Percentiles rank a stretch among this genome's conserved stretches.
Evolutionary conservation across 2,329 filamentous ascomycete genomes (phyloP).

Genomic region (Aspergillus spinulosporus): DNA sequence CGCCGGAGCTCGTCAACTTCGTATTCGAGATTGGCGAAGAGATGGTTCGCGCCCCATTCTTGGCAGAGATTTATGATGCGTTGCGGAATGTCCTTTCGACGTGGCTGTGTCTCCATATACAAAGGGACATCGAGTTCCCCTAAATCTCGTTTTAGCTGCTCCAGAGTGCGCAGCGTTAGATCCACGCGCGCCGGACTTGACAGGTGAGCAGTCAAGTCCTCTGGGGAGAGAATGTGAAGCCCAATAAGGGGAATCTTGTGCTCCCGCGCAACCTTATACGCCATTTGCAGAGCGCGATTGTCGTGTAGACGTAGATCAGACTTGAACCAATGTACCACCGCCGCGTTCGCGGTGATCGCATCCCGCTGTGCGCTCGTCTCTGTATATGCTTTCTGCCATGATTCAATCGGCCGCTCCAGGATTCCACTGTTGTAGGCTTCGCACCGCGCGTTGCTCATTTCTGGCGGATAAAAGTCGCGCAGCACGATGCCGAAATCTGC

Average conservation of each 20-base stretch:
- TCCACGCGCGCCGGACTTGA: conserved; percentile 73
- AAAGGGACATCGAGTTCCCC: conserved; percentile 73
- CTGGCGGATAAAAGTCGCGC: conserved; percentile 76
- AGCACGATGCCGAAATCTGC: conserved; percentile 64
- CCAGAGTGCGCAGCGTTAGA: conserved; percentile 73
- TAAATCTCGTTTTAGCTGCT: conserved; percentile 65
- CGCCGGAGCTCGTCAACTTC: conserved; percentile 86
- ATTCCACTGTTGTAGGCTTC: conserved; percentile 69
- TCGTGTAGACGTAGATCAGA: conserved; percentile 72
- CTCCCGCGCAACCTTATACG: conserved; percentile 65
- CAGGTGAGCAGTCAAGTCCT: conserved; percentile 81
- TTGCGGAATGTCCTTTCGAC: conserved; percentile 61
- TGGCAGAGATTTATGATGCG: conserved; percentile 66
- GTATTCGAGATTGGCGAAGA: conserved; percentile 85
- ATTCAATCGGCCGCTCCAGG: conserved; percentile 71
- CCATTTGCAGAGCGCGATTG: conserved; percentile 69
- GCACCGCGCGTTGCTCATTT: conserved; percentile 81
- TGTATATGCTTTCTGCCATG: conserved; percentile 60
- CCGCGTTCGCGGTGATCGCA: conserved; percentile 55
- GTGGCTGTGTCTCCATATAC: conserved; percentile 69
- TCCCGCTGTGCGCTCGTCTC: conserved; percentile 60
- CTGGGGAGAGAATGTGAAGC: conserved; percentile 76
- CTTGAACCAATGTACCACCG: conserved; percentile 90
- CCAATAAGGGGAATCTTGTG: conserved; percentile 71
- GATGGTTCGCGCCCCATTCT: conserved; percentile 70